phyloP scores from a whole-genome alignment of 179 eudicot genomes.

The Gypsophila paniculata region DNA sequence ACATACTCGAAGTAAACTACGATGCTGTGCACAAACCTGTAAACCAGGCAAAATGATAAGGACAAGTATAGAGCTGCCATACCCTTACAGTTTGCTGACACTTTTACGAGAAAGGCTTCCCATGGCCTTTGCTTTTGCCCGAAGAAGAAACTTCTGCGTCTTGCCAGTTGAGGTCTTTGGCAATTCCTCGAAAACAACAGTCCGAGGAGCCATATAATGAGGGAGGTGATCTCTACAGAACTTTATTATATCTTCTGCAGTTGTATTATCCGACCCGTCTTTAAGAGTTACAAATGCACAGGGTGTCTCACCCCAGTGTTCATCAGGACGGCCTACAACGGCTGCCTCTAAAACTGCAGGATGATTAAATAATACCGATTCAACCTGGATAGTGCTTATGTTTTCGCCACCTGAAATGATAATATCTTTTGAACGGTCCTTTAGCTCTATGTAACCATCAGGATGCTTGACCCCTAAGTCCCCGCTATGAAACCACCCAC shows the following conservation, averaged over 20 bases:
- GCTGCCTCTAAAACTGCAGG: constrained; percentile 72
- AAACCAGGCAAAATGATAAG: neutral
- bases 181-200: constrained; percentile 62
- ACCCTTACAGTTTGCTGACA: constrained; percentile 45
- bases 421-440: constrained; percentile 70
- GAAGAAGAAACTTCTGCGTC: constrained; percentile 66
- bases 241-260: constrained; percentile 47
- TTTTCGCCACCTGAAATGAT: constrained; percentile 88
- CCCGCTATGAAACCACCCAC: constrained; percentile 72
- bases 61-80: neutral
- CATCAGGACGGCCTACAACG: constrained; percentile 77
- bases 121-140: constrained; percentile 69
- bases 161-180: constrained; percentile 85
- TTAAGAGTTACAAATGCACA: constrained; percentile 77
- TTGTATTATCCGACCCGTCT: constrained; percentile 36
- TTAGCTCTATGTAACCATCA: constrained; percentile 67
- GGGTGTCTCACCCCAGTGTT: constrained; percentile 77
- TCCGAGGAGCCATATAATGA: constrained; percentile 76
- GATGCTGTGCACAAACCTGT: neutral
- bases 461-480: constrained; percentile 69
- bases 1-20: neutral
- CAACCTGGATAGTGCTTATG: constrained; percentile 78
- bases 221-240: constrained; percentile 59
- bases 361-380: constrained; percentile 59
- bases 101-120: constrained; percentile 47